These are phyloP conservation scores for Mantamonas sphyraenae DNA, from an alignment of 78 protist species.

Conservation along the genomic window DNA sequence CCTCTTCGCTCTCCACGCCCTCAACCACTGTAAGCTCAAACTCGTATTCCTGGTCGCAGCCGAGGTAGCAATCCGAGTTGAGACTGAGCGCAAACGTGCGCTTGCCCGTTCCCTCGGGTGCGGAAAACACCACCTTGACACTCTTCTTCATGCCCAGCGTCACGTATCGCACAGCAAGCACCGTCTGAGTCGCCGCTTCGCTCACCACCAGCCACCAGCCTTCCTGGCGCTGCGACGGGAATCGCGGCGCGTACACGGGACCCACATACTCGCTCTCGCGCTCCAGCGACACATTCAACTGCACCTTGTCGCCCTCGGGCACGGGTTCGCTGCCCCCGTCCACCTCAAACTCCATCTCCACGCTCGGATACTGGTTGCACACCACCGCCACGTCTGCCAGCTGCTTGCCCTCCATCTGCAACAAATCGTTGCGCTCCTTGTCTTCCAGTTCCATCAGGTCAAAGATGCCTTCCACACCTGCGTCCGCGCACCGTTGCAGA, in stretches of 20 bases:
- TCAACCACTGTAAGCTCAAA: no score
- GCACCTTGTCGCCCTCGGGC: conserved; percentile 33
- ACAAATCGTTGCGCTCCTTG: conserved; percentile 35
- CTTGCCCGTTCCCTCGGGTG: conserved; percentile 51
- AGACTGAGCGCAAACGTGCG: conserved; percentile 25
- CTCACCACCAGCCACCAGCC: conserved; percentile 65
- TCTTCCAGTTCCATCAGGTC: conserved; percentile 87
- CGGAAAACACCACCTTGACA: conserved; percentile 43
- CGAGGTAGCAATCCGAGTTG: conserved; percentile 61
- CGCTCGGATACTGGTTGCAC: conserved; percentile 52
- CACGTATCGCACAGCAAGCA: conserved; percentile 8
- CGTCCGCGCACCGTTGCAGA: background rate
- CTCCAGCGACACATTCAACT: conserved; percentile 42
- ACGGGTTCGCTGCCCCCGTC: conserved; percentile 16
- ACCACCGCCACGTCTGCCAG: conserved; percentile 29
- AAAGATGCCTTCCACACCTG: conserved; percentile 57
- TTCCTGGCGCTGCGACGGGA: conserved; percentile 52
- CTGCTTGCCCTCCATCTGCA: conserved; percentile 29
- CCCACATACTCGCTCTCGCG: conserved; percentile 52
- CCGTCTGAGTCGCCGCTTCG: conserved; percentile 28
- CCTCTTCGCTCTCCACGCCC: no score
- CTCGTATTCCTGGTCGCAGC: conserved; percentile 62
- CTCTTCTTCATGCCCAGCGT: background rate
- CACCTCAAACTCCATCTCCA: conserved; percentile 21
- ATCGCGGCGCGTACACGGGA: conserved; percentile 52